Percentiles rank a stretch among this genome's conserved stretches.
Evolutionary conservation across 371 early-diverging fungal species (phyloP).

Genomic region (Rhizopus microsporus): DNA sequence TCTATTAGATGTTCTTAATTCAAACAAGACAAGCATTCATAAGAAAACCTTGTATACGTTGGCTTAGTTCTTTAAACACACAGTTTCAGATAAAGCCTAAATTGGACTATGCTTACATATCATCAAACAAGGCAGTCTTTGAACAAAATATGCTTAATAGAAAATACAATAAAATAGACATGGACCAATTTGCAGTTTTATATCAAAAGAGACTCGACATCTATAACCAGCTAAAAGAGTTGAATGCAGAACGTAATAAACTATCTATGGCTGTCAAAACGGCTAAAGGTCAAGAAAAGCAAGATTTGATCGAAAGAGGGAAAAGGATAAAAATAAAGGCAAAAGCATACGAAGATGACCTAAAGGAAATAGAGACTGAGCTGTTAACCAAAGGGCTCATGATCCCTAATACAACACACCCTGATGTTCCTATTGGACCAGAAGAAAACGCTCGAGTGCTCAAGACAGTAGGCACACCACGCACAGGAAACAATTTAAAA

Average conservation of each 20-base stretch:
- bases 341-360: constrained; percentile 38
- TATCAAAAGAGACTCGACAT: constrained; percentile 48
- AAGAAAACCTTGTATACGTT: no score
- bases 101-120: constrained; percentile 61
- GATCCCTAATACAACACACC: constrained; percentile 77
- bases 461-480: constrained; percentile 46
- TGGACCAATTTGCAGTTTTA: constrained; percentile 43
- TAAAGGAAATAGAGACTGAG: constrained; percentile 40
- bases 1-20: no score
- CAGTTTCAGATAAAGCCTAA: constrained; percentile 44
- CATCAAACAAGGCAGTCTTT: constrained; percentile 45
- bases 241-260: constrained; percentile 51
- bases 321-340: constrained; percentile 48
- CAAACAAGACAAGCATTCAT: no score
- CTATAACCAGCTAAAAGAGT: constrained; percentile 34
- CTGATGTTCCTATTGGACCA: constrained; percentile 64
- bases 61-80: no score
- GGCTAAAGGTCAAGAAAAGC: constrained; percentile 5
- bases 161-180: constrained; percentile 46
- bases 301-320: constrained; percentile 48
- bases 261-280: constrained; percentile 32
- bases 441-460: constrained; percentile 59
- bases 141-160: constrained; percentile 54
- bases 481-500: constrained; percentile 31
- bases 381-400: constrained; percentile 59